Conservation (phyloP, 106 monocot species). For the Xerophyta viscosa region DNA sequence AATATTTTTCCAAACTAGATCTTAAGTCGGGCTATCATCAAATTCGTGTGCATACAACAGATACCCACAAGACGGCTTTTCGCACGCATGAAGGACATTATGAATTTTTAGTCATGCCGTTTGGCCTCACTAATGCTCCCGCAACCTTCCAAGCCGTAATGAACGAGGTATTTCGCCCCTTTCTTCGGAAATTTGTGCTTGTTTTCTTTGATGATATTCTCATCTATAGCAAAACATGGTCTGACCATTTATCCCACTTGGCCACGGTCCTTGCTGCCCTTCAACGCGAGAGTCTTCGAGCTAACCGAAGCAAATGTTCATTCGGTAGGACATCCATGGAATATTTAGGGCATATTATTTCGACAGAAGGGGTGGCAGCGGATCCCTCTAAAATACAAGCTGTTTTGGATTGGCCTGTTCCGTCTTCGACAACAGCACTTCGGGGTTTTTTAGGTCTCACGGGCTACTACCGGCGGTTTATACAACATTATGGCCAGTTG, state of each 20-base stretch:
- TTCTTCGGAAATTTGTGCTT: not conserved
- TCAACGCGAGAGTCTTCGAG: not conserved
- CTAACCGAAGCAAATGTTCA: not conserved
- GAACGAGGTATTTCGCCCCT: not conserved
- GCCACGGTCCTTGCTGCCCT: not conserved
- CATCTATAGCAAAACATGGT: not conserved
- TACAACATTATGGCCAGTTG: not conserved
- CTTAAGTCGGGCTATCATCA: slow-evolving; percentile 8
- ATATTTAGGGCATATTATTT: not conserved
- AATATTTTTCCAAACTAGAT: slow-evolving; percentile 12
- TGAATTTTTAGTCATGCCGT: slow-evolving; percentile 1
- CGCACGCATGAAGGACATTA: not conserved
- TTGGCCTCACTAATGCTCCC: not conserved
- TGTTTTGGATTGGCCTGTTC: not conserved
- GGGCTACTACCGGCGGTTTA: not conserved
- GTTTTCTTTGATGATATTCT: slow-evolving; percentile 2
- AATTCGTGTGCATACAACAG: not conserved
- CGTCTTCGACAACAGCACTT: not conserved
- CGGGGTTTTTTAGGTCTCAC: not conserved
- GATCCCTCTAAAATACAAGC: not conserved
- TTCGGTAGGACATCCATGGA: not conserved
- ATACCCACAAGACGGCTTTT: slow-evolving; percentile 2
- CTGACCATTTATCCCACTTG: not conserved
- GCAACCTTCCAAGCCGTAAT: not conserved
- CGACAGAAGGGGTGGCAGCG: not conserved